Evolutionary conservation across 2,329 filamentous ascomycete genomes (phyloP).

Genomic region (Xylaria sp.): DNA sequence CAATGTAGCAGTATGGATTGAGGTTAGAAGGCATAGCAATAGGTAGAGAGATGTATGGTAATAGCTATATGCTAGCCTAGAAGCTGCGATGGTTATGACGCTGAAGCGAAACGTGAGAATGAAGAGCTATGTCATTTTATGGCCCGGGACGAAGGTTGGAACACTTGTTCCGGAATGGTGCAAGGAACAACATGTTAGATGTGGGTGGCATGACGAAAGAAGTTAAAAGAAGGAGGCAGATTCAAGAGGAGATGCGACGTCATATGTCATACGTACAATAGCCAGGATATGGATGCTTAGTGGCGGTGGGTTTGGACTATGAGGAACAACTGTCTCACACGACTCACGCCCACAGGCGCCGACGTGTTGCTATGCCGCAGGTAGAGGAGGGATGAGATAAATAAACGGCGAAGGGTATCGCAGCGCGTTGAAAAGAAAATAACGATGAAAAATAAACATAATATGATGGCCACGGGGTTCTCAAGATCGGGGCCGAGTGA

Average conservation of each 20-base stretch:
- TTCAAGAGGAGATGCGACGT: constrained; percentile 38
- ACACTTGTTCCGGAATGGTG: constrained; percentile 22
- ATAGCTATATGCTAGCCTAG: constrained; percentile 5
- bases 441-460: background rate
- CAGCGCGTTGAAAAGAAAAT: background rate
- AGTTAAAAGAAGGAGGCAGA: constrained; percentile 35
- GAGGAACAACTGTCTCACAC: constrained; percentile 1
- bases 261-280: constrained; percentile 46
- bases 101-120: background rate
- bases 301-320: constrained; percentile 12
- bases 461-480: background rate
- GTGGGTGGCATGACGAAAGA: constrained; percentile 18
- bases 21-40: background rate
- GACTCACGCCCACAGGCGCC: background rate
- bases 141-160: constrained; percentile 1
- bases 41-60: background rate
- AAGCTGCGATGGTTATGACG: constrained; percentile 11
- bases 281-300: constrained; percentile 3
- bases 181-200: constrained; percentile 5
- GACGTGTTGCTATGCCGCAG: background rate
- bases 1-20: background rate
- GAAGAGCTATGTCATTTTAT: background rate
- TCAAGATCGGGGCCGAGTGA: constrained; percentile 12
- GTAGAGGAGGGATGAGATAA: background rate
- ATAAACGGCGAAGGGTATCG: background rate